These are phyloP conservation scores for Dryadomyces sulphureus DNA, from an alignment of 2,329 filamentous ascomycete genomes.

Conservation along the genomic window DNA sequence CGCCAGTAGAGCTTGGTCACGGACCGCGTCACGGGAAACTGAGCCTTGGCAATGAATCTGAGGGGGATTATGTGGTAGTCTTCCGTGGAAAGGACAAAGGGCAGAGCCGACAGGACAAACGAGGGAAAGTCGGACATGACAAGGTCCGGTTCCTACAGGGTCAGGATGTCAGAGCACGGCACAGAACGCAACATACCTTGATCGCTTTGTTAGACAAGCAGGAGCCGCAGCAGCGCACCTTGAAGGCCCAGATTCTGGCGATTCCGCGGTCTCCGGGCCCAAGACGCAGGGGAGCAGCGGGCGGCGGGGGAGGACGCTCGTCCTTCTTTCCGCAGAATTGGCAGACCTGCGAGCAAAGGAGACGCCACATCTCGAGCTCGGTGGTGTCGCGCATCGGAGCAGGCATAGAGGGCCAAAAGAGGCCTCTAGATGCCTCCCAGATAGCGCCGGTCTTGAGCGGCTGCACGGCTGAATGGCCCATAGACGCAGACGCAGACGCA, in stretches of 20 bases:
- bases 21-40: conserved; percentile 29
- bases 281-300: conserved; percentile 34
- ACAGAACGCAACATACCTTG: conserved; percentile 39
- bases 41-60: conserved; percentile 34
- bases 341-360: conserved; percentile 48
- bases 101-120: conserved; percentile 50
- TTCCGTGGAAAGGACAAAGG: conserved; percentile 50
- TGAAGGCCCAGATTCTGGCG: conserved; percentile 57
- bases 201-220: conserved; percentile 47
- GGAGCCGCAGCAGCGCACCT: conserved; percentile 45
- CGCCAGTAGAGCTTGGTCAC: conserved; percentile 54
- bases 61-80: conserved; percentile 46
- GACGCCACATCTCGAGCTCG: conserved; percentile 64
- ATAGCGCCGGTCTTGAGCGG: conserved; percentile 45
- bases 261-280: conserved; percentile 49
- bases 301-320: conserved; percentile 11
- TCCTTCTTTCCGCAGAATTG: conserved; percentile 46
- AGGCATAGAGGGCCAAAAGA: conserved; percentile 52
- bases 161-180: not conserved
- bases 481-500: conserved; percentile 13
- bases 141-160: conserved; percentile 52
- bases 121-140: conserved; percentile 44
- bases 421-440: conserved; percentile 55
- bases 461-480: conserved; percentile 12
- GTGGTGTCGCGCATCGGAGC: conserved; percentile 47